Percentiles rank a stretch among this genome's conserved stretches.
Conservation (phyloP, 768 basidiomycete species). For the Auriscalpium orientale region DNA sequence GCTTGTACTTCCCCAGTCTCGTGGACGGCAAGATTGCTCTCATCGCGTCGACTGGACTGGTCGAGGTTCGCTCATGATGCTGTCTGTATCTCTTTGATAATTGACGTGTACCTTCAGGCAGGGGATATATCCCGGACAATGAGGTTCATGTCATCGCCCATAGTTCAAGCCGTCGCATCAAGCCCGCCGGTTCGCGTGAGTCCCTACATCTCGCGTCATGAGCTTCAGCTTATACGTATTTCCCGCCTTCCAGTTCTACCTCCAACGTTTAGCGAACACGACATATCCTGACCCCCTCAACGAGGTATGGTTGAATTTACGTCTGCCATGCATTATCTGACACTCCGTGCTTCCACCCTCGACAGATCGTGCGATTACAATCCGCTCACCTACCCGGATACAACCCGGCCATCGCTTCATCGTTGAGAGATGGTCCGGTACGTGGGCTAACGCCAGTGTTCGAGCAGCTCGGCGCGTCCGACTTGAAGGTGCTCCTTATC, state of each 20-base stretch:
- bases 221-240: background rate
- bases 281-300: conserved; percentile 21
- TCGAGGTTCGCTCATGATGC: conserved; percentile 41
- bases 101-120: conserved; percentile 29
- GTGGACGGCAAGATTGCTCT: conserved; percentile 59
- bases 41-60: conserved; percentile 61
- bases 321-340: background rate
- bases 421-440: conserved; percentile 63
- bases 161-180: conserved; percentile 60
- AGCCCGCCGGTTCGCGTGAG: conserved; percentile 55
- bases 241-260: conserved; percentile 20
- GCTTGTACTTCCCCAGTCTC: conserved; percentile 62
- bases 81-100: background rate
- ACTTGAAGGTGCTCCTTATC: conserved; percentile 50
- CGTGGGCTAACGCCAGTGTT: conserved; percentile 54
- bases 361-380: conserved; percentile 66
- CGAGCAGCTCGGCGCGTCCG: conserved; percentile 37
- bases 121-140: conserved; percentile 64
- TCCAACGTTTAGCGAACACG: conserved; percentile 25
- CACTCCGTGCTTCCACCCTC: background rate
- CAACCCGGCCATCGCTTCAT: conserved; percentile 71
- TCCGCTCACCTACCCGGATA: conserved; percentile 70
- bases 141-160: conserved; percentile 71
- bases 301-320: conserved; percentile 16
- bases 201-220: conserved; percentile 5